Conservation (phyloP, 2,329 filamentous ascomycete genomes). For the Teratosphaeria pseudoeucalypti region DNA sequence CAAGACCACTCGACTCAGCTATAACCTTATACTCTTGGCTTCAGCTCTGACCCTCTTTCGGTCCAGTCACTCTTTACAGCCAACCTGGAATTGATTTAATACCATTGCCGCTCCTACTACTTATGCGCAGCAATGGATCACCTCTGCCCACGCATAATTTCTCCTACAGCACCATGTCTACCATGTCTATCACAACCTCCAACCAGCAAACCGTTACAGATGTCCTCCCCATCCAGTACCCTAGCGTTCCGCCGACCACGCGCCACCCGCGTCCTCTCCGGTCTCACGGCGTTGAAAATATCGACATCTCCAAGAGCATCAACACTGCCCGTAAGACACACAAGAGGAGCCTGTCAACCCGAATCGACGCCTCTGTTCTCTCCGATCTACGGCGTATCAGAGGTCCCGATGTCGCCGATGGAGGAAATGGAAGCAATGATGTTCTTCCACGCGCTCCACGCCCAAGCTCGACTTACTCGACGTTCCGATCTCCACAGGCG, state of each 20-base stretch:
- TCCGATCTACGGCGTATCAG: background rate
- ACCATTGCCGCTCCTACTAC: background rate
- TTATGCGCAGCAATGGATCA: conserved; percentile 16
- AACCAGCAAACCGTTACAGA: background rate
- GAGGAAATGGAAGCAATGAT: background rate
- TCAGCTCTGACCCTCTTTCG: background rate
- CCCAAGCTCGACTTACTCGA: background rate
- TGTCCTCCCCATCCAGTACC: background rate
- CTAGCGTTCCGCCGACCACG: conserved; percentile 1
- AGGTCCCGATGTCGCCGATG: background rate
- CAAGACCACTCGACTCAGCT: background rate
- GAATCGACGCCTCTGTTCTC: background rate
- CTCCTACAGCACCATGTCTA: conserved; percentile 20
- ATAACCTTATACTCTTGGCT: background rate
- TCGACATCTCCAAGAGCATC: background rate
- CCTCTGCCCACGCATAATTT: conserved; percentile 20
- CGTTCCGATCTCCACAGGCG: conserved; percentile 5
- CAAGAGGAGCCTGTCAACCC: background rate
- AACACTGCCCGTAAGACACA: conserved; percentile 1
- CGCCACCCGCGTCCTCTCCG: conserved; percentile 5
- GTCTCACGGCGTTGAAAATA: conserved; percentile 3
- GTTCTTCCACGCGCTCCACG: background rate
- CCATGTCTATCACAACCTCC: conserved; percentile 17
- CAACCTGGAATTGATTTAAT: background rate
- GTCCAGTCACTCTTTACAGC: background rate